A percentile compares a stretch with the other conserved stretches of the same genome.
Conservation (phyloP, 1,139 yeast genomes). For the Candida frijolesensis region DNA sequence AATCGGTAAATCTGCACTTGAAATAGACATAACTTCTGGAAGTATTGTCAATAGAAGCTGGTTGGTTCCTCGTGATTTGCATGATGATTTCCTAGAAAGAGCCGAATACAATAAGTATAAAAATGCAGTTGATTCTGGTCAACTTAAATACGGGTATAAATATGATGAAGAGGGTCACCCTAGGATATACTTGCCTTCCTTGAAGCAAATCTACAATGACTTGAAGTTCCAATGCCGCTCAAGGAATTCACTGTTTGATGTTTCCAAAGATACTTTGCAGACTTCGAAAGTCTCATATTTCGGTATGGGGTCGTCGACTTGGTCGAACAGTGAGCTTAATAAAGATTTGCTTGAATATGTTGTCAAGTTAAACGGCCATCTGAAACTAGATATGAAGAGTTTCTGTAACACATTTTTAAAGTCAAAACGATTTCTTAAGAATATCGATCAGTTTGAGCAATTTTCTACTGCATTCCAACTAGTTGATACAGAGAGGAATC, state of each 20-base stretch:
- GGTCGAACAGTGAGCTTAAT: slow-evolving; percentile 38
- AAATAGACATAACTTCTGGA: slow-evolving; percentile 65
- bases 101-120: slow-evolving; percentile 11
- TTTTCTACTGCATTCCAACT: slow-evolving; percentile 34
- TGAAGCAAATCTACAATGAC: slow-evolving; percentile 64
- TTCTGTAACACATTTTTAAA: slow-evolving; percentile 19
- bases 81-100: slow-evolving; percentile 48
- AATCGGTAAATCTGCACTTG: slow-evolving; percentile 64
- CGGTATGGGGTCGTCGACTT: slow-evolving; percentile 24
- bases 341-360: slow-evolving; percentile 35
- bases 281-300: slow-evolving; percentile 15
- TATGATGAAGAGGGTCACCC: slow-evolving; percentile 16
- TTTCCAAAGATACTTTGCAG: slow-evolving; percentile 21
- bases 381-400: slow-evolving; percentile 13
- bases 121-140: slow-evolving; percentile 2
- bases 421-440: background rate
- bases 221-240: slow-evolving; percentile 57
- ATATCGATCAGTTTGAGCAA: slow-evolving; percentile 6
- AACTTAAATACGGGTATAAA: slow-evolving; percentile 16
- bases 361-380: slow-evolving; percentile 26
- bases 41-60: slow-evolving; percentile 57
- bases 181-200: slow-evolving; percentile 52
- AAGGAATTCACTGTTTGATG: slow-evolving; percentile 19
- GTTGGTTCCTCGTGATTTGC: slow-evolving; percentile 49
- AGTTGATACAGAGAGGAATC: slow-evolving; percentile 23